A percentile compares a stretch with the other conserved stretches of the same genome.
Evolutionary conservation across 495 filamentous ascomycete species (phyloP).

Genomic region (Terfezia claveryi): DNA sequence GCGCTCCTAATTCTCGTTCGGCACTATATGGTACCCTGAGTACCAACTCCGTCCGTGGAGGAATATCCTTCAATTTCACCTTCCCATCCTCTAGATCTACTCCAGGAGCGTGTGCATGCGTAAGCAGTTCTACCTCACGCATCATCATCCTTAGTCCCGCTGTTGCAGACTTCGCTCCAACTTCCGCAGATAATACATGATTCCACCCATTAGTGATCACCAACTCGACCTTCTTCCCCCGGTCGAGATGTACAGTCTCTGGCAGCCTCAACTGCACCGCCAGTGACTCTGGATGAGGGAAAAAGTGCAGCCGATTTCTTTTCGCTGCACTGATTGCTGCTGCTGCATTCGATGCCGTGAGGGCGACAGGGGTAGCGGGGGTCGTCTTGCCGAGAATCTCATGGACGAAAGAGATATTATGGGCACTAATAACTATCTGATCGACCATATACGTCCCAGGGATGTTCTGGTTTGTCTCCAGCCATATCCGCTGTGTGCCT

Average conservation of each 20-base stretch:
- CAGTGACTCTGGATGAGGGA: constrained; percentile 11
- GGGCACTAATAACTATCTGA: constrained; percentile 40
- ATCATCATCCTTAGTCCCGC: constrained; percentile 60
- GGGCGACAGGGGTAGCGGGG: neutral
- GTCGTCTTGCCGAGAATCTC: constrained; percentile 24
- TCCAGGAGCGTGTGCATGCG: constrained; percentile 24
- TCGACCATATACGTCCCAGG: constrained; percentile 59
- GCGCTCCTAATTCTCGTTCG: constrained; percentile 45
- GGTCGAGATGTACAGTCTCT: constrained; percentile 48
- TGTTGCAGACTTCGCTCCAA: constrained; percentile 60
- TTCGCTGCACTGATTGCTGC: constrained; percentile 23
- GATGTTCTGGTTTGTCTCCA: constrained; percentile 32
- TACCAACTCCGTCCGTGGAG: constrained; percentile 27
- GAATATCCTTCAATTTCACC: constrained; percentile 32
- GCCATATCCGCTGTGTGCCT: constrained; percentile 27
- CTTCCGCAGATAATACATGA: constrained; percentile 38
- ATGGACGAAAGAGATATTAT: constrained; percentile 47
- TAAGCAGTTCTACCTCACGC: neutral
- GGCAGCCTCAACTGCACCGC: constrained; percentile 20
- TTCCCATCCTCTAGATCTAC: constrained; percentile 30
- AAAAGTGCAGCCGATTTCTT: constrained; percentile 19
- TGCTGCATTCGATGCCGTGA: neutral
- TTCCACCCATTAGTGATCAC: constrained; percentile 58
- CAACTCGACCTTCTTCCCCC: constrained; percentile 52
- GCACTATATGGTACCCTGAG: constrained; percentile 65